Conservation (phyloP, 1,284 basidiomycete species). For the Pyrrhoderma noxium region DNA sequence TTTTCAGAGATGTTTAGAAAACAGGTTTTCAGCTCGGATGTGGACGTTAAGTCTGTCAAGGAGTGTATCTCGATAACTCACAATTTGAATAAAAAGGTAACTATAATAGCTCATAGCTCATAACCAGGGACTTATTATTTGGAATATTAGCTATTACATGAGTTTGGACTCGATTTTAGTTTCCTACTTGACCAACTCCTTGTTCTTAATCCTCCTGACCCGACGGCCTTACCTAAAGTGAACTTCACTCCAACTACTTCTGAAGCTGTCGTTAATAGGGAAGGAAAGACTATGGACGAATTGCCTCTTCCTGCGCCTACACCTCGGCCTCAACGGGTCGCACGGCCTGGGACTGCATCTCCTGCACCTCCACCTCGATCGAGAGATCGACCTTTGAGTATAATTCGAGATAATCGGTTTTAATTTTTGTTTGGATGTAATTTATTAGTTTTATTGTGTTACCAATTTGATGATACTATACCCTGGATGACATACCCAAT, state of each 20-base stretch:
- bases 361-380: slow-evolving; percentile 51
- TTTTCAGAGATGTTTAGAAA: slow-evolving; percentile 84
- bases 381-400: slow-evolving; percentile 52
- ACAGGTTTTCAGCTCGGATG: slow-evolving; percentile 84
- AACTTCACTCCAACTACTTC: slow-evolving; percentile 20
- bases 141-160: slow-evolving; percentile 64
- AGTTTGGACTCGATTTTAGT: slow-evolving; percentile 89
- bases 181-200: slow-evolving; percentile 75
- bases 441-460: neutral
- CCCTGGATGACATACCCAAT: too few relatives aligned
- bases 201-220: slow-evolving; percentile 39
- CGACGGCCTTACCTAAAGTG: slow-evolving; percentile 20
- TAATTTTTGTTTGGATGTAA: neutral
- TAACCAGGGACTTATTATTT: neutral
- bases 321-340: slow-evolving; percentile 8
- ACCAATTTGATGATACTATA: too few relatives aligned
- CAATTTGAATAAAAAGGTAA: slow-evolving; percentile 73
- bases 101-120: neutral
- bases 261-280: slow-evolving; percentile 8
- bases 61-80: slow-evolving; percentile 74
- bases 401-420: slow-evolving; percentile 2
- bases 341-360: slow-evolving; percentile 24
- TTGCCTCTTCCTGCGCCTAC: slow-evolving; percentile 8
- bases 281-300: slow-evolving; percentile 18
- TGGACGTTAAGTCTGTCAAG: slow-evolving; percentile 59